phyloP scores from a whole-genome alignment of 176 grass and related monocot genomes.

The Oryza punctata region DNA sequence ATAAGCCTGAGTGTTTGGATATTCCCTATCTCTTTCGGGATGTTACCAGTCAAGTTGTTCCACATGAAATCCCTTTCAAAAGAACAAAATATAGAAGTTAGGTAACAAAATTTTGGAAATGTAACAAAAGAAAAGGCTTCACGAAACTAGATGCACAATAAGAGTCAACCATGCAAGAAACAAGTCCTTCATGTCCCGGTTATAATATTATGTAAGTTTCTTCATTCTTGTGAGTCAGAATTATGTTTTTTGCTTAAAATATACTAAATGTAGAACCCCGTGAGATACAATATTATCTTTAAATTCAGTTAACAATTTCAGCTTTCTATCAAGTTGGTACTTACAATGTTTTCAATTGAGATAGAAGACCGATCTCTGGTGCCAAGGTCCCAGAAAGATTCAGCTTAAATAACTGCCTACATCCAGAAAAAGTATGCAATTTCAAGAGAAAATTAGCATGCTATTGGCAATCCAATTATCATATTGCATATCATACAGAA shows the following conservation, averaged over 20 bases:
- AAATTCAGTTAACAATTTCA: background rate
- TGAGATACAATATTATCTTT: background rate
- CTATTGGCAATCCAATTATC: background rate
- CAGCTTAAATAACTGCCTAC: constrained; percentile 80
- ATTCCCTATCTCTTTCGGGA: constrained; percentile 91
- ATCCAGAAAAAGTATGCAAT: background rate
- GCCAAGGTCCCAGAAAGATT: constrained; percentile 87
- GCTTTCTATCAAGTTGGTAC: constrained; percentile 28
- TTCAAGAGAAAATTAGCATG: constrained; percentile 27
- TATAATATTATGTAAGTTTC: constrained; percentile 8
- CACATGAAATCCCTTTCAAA: constrained; percentile 92
- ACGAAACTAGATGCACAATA: background rate
- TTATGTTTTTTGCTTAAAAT: background rate
- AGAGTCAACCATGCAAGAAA: constrained; percentile 17
- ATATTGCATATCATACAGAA: constrained; percentile 7
- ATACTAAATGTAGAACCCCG: constrained; percentile 3
- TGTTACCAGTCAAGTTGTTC: constrained; percentile 86
- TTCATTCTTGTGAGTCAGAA: background rate
- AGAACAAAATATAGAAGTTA: constrained; percentile 28
- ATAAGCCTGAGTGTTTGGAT: constrained; percentile 67
- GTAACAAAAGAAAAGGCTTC: background rate
- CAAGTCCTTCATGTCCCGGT: background rate
- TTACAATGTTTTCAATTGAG: constrained; percentile 72
- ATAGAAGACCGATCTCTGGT: constrained; percentile 68
- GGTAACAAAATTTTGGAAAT: background rate